phyloP scores from a whole-genome alignment of 352 stramenopile genomes.

The Globisporangium radiosum region DNA sequence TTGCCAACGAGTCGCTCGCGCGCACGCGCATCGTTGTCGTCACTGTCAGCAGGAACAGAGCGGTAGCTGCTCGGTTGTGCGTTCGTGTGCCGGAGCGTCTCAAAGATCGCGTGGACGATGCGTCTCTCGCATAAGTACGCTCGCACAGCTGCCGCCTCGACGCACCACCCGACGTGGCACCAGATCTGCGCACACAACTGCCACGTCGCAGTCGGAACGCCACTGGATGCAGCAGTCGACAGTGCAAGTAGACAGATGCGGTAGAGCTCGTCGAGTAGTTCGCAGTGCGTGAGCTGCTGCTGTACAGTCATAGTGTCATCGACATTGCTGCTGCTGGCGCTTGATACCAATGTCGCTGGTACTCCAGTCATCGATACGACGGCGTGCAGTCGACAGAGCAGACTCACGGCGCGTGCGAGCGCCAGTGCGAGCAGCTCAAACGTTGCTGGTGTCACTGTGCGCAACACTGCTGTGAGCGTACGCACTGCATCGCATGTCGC shows the following conservation, averaged over 20 bases:
- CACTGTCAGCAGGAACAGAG: background rate
- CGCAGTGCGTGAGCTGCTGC: constrained; percentile 11
- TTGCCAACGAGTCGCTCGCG: constrained; percentile 60
- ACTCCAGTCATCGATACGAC: constrained; percentile 1
- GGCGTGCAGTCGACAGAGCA: constrained; percentile 59
- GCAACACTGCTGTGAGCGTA: constrained; percentile 19
- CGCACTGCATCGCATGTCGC: constrained; percentile 15
- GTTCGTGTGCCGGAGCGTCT: constrained; percentile 33
- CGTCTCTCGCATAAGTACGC: constrained; percentile 32
- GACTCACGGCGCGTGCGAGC: constrained; percentile 32
- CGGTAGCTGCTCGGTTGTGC: constrained; percentile 11
- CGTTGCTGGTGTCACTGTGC: constrained; percentile 3
- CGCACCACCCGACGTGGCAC: constrained; percentile 65
- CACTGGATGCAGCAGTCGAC: constrained; percentile 2
- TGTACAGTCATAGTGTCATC: background rate
- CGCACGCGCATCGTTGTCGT: constrained; percentile 8
- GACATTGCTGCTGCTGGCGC: background rate
- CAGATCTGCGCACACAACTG: constrained; percentile 63
- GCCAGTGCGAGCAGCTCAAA: constrained; percentile 23
- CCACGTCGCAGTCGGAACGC: constrained; percentile 17
- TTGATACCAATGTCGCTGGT: background rate
- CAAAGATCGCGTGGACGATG: constrained; percentile 25
- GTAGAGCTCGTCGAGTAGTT: constrained; percentile 25
- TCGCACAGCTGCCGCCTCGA: constrained; percentile 21
- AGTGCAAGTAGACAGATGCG: constrained; percentile 22